These are phyloP conservation scores for Scheffersomyces stipitis DNA, from an alignment of 805 yeast species.

Conservation along the genomic window DNA sequence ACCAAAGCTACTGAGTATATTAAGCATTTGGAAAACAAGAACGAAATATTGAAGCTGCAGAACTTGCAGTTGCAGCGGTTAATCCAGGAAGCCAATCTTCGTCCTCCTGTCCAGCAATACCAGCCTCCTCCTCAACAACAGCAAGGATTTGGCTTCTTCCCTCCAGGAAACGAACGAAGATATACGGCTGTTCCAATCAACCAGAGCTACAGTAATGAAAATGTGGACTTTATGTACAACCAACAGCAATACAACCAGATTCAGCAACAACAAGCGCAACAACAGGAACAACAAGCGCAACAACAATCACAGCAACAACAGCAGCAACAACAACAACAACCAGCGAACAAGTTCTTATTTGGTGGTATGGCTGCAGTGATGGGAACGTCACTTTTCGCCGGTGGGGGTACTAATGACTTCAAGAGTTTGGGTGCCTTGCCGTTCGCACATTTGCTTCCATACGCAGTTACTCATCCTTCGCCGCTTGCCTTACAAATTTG, in stretches of 20 bases:
- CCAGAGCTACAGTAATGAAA: slow-evolving; percentile 9
- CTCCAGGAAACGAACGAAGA: slow-evolving; percentile 14
- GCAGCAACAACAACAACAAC: slow-evolving; percentile 13
- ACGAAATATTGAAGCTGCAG: slow-evolving; percentile 47
- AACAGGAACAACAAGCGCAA: slow-evolving; percentile 11
- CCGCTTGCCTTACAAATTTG: slow-evolving; percentile 11
- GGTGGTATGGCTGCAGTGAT: slow-evolving; percentile 67
- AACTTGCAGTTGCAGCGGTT: slow-evolving; percentile 42
- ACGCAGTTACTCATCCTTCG: slow-evolving; percentile 9
- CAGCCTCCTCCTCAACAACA: slow-evolving; percentile 10
- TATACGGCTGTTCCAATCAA: slow-evolving; percentile 18
- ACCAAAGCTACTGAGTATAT: slow-evolving; percentile 79
- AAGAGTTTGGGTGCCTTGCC: slow-evolving; percentile 52
- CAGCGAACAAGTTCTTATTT: slow-evolving; percentile 47
- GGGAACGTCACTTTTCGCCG: slow-evolving; percentile 60
- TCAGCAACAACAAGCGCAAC: slow-evolving; percentile 7
- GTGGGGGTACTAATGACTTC: slow-evolving; percentile 39
- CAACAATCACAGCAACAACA: slow-evolving; percentile 12
- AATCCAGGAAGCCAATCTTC: slow-evolving; percentile 31
- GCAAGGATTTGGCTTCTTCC: slow-evolving; percentile 18
- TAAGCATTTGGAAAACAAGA: slow-evolving; percentile 66
- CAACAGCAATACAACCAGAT: slow-evolving; percentile 6
- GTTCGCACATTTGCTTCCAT: slow-evolving; percentile 15
- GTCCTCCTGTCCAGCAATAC: slow-evolving; percentile 10
- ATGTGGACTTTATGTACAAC: not conserved